Percentiles rank a stretch among this genome's conserved stretches.
Conservation (phyloP, 2,329 filamentous ascomycete genomes). For the Rutstroemia sp. region DNA sequence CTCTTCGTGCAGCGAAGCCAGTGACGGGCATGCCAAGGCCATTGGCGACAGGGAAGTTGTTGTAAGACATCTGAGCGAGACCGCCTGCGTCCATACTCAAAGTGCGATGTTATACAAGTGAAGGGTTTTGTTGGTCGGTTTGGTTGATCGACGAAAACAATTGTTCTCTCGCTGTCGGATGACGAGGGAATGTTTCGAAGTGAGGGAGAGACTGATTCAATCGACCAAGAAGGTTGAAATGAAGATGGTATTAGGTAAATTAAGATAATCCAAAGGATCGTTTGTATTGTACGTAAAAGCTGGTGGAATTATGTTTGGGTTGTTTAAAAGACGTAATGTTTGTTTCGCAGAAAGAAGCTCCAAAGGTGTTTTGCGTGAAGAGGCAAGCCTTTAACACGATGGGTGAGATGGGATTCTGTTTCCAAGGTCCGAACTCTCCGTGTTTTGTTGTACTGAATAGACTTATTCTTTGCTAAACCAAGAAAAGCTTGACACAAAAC, state of each 20-base stretch:
- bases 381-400: constrained; percentile 3
- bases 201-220: background rate
- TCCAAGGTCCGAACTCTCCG: background rate
- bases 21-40: constrained; percentile 69
- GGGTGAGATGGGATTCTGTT: background rate
- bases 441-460: background rate
- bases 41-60: constrained; percentile 63
- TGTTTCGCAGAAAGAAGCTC: background rate
- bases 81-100: constrained; percentile 81
- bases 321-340: background rate
- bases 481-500: constrained; percentile 1
- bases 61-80: constrained; percentile 99
- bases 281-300: constrained; percentile 1
- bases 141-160: background rate
- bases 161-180: background rate
- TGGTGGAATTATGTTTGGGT: background rate
- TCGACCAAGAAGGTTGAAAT: background rate
- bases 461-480: background rate
- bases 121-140: background rate
- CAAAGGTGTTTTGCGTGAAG: background rate
- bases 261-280: constrained; percentile 7
- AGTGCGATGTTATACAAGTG: constrained; percentile 20
- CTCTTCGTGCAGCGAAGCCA: constrained; percentile 74
- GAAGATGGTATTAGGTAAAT: constrained; percentile 7
- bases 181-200: background rate